Evolutionary conservation across 192 early-diverging fungal genomes (phyloP).

Genomic region (Phlyctochytrium bullatum): DNA sequence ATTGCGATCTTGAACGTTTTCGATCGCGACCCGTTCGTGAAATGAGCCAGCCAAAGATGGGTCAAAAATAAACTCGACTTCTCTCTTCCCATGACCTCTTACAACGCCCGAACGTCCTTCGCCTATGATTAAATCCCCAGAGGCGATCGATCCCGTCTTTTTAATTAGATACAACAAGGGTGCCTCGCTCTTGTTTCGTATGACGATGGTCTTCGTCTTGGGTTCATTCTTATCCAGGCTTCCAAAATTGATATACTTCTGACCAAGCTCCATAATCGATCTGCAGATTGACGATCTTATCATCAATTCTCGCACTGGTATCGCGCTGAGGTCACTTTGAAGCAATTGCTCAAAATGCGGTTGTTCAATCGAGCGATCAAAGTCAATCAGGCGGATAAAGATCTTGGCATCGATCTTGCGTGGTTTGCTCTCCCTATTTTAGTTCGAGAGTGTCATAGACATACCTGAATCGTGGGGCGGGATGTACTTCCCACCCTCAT

Average conservation of each 20-base stretch:
- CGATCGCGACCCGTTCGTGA: conserved; percentile 80
- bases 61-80: conserved; percentile 89
- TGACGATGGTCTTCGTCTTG: conserved; percentile 80
- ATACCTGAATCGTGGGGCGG: conserved; percentile 61
- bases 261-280: conserved; percentile 88
- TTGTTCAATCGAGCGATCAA: conserved; percentile 77
- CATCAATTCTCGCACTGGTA: conserved; percentile 89
- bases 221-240: conserved; percentile 78
- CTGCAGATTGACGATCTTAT: conserved; percentile 79
- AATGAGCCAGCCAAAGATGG: conserved; percentile 87
- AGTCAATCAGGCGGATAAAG: conserved; percentile 81
- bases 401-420: conserved; percentile 81
- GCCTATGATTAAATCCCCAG: conserved; percentile 82
- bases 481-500: conserved; percentile 60
- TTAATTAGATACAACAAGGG: conserved; percentile 87
- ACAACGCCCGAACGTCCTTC: conserved; percentile 83
- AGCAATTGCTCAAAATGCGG: conserved; percentile 76
- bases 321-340: conserved; percentile 50
- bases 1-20: conserved; percentile 82
- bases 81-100: conserved; percentile 84
- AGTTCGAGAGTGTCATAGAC: not conserved
- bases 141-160: conserved; percentile 93
- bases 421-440: conserved; percentile 49
- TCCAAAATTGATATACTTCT: conserved; percentile 97
- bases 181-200: conserved; percentile 88